Percentiles rank a stretch among this genome's conserved stretches.
Conservation (phyloP, 768 basidiomycete genomes). For the Termitomyces sp. region DNA sequence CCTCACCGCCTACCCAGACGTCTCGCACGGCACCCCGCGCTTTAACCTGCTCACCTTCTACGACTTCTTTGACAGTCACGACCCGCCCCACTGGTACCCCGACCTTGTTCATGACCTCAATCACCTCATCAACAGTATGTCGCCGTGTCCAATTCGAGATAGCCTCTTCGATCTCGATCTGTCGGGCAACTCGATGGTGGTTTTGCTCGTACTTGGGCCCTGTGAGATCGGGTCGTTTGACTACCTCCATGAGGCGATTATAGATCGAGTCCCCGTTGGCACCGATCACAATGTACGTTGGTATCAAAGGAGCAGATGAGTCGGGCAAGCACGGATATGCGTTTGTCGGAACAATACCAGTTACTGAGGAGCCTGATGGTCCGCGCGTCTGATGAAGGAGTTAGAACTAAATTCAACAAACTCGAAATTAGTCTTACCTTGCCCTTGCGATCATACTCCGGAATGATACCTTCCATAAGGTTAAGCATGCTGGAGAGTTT, state of each 20-base stretch:
- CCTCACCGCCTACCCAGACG: constrained; percentile 43
- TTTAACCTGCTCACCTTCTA: constrained; percentile 50
- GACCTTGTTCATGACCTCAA: constrained; percentile 39
- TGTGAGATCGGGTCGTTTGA: constrained; percentile 54
- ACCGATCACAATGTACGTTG: constrained; percentile 63
- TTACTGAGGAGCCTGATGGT: constrained; percentile 70
- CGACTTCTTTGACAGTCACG: constrained; percentile 55
- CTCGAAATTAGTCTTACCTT: constrained; percentile 33
- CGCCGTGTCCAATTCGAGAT: constrained; percentile 55
- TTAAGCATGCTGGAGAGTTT: constrained; percentile 54
- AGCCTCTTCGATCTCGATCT: constrained; percentile 59
- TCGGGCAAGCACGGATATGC: constrained; percentile 63
- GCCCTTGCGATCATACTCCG: constrained; percentile 68
- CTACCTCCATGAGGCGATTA: constrained; percentile 56
- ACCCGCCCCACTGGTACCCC: constrained; percentile 65
- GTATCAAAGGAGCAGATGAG: constrained; percentile 29
- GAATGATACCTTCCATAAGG: constrained; percentile 73
- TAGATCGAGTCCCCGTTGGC: constrained; percentile 72
- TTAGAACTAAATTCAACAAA: neutral
- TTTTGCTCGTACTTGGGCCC: constrained; percentile 52
- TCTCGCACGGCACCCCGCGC: constrained; percentile 55
- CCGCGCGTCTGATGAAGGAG: constrained; percentile 46
- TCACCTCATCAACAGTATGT: constrained; percentile 48
- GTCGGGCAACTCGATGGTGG: constrained; percentile 55
- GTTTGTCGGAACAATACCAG: constrained; percentile 72